Base-by-base conservation (phyloP, 2,329 filamentous ascomycete genomes). In the Neonectria ditissima region DNA sequence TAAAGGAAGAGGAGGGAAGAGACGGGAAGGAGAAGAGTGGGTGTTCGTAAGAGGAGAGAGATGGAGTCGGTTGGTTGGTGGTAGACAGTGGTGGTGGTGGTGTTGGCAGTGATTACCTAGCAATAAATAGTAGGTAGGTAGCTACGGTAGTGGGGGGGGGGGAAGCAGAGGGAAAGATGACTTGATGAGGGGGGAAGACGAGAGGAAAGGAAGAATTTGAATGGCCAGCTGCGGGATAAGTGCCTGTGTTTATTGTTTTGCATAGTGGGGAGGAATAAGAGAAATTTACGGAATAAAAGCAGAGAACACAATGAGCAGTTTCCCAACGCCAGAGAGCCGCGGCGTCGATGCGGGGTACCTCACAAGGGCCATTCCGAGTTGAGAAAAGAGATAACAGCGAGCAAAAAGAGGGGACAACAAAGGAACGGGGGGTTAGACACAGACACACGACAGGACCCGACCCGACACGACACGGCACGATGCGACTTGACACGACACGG, bases 341-440 rank as follows among this genome's bases (percentile, higher is more conserved):
- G 37, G 37, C 37, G 37, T 41, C 37, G 37, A 41, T 39, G 32
- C 50, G 37, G 50, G 32, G 24, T 39, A 39, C 34, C 44, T 16
- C 39, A 20, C 11, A 30, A 44, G 41, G 30, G 53, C 44, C 24
- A 18, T 53, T 47, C 43, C 50, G 44, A 53, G 20, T 50, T 45
- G 47, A 62, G 55, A 63, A 43, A 51, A 65, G 50, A 62, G 52
- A 65, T 34, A 63, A 65, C 59, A 63, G 30, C 5, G 20, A 28
- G 5, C 37, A 50, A 52, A 48, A 58, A 30, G 47, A 59, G 55
- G 55, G 51, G 55, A 58, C 55, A 45, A 26, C 24, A 26, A 26
- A 26, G 24, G 24, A 26, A 45, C 44, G 22, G 30, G 54, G 37
- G n/a, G n/a, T n/a, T n/a, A n/a, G 7, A 44, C 11, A 22, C n/a